Conservation (phyloP, 2,329 filamentous ascomycete genomes). For the Neofusicoccum cordaticola region DNA sequence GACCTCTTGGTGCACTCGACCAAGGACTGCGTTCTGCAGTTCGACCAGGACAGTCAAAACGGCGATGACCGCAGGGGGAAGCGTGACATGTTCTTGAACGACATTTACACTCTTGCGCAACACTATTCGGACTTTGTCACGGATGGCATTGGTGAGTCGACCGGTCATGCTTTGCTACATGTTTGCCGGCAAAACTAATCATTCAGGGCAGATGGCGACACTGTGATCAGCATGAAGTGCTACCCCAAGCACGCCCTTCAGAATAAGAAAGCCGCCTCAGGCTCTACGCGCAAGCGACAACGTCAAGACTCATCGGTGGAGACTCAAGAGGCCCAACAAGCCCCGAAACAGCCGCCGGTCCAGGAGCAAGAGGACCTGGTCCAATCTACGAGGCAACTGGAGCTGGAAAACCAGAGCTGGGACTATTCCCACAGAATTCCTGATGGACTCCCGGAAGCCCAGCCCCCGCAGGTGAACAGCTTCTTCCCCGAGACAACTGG, state of each 20-base stretch:
- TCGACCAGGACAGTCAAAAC: conserved; percentile 15
- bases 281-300: conserved; percentile 4
- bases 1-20: conserved; percentile 16
- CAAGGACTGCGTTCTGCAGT: conserved; percentile 14
- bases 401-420: conserved; percentile 7
- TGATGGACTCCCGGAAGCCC: conserved; percentile 1
- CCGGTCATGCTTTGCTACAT: background rate
- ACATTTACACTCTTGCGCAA: conserved; percentile 14
- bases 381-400: conserved; percentile 2
- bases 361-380: conserved; percentile 9
- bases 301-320: conserved; percentile 9
- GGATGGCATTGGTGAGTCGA: conserved; percentile 16
- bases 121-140: conserved; percentile 8
- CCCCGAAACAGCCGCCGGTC: background rate
- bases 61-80: conserved; percentile 10
- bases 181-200: background rate
- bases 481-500: conserved; percentile 1
- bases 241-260: conserved; percentile 17
- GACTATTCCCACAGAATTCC: background rate
- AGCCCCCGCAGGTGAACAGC: background rate
- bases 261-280: background rate
- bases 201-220: conserved; percentile 2
- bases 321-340: conserved; percentile 1
- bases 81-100: conserved; percentile 9
- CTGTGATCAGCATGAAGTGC: conserved; percentile 1